Base-by-base conservation (phyloP, 345 rosid species). In the Eucalyptus brandiana region DNA sequence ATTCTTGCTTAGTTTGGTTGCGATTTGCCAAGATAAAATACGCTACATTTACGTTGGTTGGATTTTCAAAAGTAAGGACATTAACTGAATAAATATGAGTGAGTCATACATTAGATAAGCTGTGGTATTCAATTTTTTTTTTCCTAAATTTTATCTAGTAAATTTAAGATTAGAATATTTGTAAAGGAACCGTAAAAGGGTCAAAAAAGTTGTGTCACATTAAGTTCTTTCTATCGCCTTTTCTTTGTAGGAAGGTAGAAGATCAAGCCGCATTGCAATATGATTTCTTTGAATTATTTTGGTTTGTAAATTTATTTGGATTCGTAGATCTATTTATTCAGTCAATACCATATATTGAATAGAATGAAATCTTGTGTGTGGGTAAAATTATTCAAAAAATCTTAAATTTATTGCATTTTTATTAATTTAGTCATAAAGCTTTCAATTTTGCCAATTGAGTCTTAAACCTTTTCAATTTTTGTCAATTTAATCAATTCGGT, bases 351-450 rank as follows among this genome's bases (percentile, higher is more conserved):
- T 34, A 34, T 69, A 72, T 72, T 72, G 13, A 69, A 69, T 23
- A 37, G 8, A 19, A 72, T 12, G 44, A 72, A 34, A 18, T 72
- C 1, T 24, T 56, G 6, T 56, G 62, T 56, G 15, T 19, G 26
- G 62, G 13, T 10, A 56, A 24, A 56, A 56, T 56, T 56, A 56
- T 26, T 2, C 12, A 56, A 56, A 23, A 23, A 9, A 3, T 10
- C 0, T 0, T 24, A 24, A 56, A 24, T 23, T 26, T 56, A 56
- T 56, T 56, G 6, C 6, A 56, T 9, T 56, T 56, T 24, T 24
- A 0, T 56, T 0, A 23, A 56, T 56, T 56, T 23, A 56, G 3
- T 56, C 0, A 24, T 4, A 23, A 56, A 56, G 0, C 0, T 24
- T 23, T 56, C 0, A 9, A 23, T 24, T 56, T 24, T 10, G 4